phyloP scores from a whole-genome alignment of 345 rosid species.

The Hibiscus syriacus region DNA sequence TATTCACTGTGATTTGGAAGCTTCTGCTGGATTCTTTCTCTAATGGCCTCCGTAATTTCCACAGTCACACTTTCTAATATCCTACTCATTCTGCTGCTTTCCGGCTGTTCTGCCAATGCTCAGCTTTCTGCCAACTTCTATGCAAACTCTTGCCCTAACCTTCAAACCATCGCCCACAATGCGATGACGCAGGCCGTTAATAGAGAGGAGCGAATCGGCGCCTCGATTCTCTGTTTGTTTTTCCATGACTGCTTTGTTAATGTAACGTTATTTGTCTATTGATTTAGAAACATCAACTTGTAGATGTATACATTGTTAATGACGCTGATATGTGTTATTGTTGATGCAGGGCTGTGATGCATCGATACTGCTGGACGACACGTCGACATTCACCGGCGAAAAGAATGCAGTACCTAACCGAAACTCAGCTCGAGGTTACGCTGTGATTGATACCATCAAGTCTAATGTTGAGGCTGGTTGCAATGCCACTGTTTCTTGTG shows the following conservation, averaged over 20 bases:
- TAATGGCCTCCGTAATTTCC: background rate
- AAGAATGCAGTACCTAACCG: slow-evolving; percentile 26
- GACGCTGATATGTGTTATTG: background rate
- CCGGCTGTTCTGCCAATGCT: slow-evolving; percentile 7
- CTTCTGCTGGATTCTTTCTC: background rate
- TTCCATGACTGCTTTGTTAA: slow-evolving; percentile 50
- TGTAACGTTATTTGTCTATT: slow-evolving; percentile 8
- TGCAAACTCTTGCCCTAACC: slow-evolving; percentile 26
- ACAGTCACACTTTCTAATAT: background rate
- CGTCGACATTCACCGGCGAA: slow-evolving; percentile 26
- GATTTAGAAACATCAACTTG: background rate
- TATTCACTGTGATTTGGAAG: background rate
- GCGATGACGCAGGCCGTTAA: slow-evolving; percentile 24
- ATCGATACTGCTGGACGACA: slow-evolving; percentile 34
- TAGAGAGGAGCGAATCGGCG: slow-evolving; percentile 27
- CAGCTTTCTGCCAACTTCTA: slow-evolving; percentile 36
- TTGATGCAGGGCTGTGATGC: slow-evolving; percentile 31
- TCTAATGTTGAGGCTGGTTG: slow-evolving; percentile 27
- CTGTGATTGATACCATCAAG: slow-evolving; percentile 30
- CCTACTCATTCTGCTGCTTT: slow-evolving; percentile 2
- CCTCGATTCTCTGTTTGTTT: slow-evolving; percentile 44
- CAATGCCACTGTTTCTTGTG: slow-evolving; percentile 27
- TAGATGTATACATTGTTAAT: background rate
- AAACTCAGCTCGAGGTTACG: slow-evolving; percentile 25
- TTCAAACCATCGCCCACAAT: slow-evolving; percentile 21